Base-by-base conservation (phyloP, 306 rosid genomes). In the Medicago ruthenica region DNA sequence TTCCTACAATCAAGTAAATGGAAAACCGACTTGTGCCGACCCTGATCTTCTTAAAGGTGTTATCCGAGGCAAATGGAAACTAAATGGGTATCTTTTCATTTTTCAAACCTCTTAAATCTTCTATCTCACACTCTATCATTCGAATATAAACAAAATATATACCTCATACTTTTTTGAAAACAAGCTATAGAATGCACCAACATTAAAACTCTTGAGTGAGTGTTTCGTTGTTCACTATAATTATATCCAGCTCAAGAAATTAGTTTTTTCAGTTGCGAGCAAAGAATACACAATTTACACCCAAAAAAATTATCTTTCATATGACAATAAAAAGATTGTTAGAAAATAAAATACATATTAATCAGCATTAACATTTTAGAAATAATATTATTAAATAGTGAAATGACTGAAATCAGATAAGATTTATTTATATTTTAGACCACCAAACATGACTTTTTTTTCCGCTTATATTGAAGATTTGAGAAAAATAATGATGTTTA, bases 21-120 rank as follows among this genome's bases (percentile, higher is more conserved):
- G 99, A 42, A 92, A 74, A 71, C 99, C 99, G 40, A 90, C 97
- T 9, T 96, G 99, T 70, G 98, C 98, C 6, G 99, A 96, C 71
- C 97, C 97, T 4, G 92, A 92, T 67, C 98, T 96, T 16, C 98
- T 96, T 31, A 48, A 86, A 1, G 99, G 99, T 7, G 81, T 89
- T 55, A 79, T 96, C 75, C 77, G 98, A 13, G 92, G 97, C 70
- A 24, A 92, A 74, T 96, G 99, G 99, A 96, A 96, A 57, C 72
- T 96, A 47, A 92, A 96, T 77, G 99, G 99, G 98, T 96, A 88
- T 24, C n/a, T 42, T 44, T 42, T 24, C 12, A 18, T 66, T 20
- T 12, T 36, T n/a, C n/a, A 41, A 17, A 41, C 81, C 66, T 68
- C 12, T n/a, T 21, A 58, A 40, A 63, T 53, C 54, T 66, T 81